Base-by-base conservation (phyloP, 2,329 filamentous ascomycete genomes). In the Fusarium sp. region DNA sequence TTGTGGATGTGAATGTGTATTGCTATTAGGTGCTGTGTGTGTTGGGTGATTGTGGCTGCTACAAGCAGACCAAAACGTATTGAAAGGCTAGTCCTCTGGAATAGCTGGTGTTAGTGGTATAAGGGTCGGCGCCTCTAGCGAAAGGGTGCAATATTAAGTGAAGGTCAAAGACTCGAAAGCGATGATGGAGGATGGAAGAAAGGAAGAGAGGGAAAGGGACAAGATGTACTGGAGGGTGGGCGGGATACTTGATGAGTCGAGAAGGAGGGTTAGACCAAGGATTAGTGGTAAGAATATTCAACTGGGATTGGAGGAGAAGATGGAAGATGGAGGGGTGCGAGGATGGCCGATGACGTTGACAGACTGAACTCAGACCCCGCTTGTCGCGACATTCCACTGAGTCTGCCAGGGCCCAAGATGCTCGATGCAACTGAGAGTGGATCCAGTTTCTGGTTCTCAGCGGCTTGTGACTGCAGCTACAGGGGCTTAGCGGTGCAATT, bases 291-390 rank as follows among this genome's bases (percentile, higher is more conserved):
- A 44, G 41, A 44, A 50, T 50, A 58, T 63, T 57, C 55, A 37
- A 16, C 47, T 33, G 42, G 64, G 71, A 65, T 60, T 67, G 65
- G 69, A 70, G 58, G 68, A 64, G 47, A 61, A 57, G 39, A 71
- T 65, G 69, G 64, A 47, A 37, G 57, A 50, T 63, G 57, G 57
- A 71, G 68, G 68, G 64, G 70, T 57, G 54, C 26, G 48, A 47
- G 56, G 46, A 59, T 48, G 72, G 59, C 55, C 65, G 71, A 75
- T 75, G 73, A 75, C 73, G 73, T 75, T 75, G 64, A 69, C 69
- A 46, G 62, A 63, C 63, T 59, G 48, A 59, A 28, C 35, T 31
- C 33, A 57, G 24, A 66, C 71, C 72, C 71, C 73, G 68, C 68
- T 72, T 55, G 50, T 54, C 35, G 57, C 49, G 52, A 73, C 46